Conservation (phyloP, 495 filamentous ascomycete species). For the Bacidia rubella region DNA sequence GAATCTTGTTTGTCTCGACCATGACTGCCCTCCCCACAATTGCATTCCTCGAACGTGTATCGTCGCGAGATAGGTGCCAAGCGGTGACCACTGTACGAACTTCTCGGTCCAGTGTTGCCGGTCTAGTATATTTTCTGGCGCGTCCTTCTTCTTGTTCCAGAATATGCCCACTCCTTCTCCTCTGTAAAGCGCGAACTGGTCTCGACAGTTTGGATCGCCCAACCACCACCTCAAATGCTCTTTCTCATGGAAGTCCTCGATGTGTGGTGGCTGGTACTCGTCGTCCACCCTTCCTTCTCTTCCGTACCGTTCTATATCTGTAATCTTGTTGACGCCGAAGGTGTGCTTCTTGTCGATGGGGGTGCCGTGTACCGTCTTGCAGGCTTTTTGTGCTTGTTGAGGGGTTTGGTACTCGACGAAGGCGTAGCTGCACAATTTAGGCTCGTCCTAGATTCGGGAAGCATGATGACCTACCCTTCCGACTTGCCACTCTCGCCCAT, state of each 20-base stretch:
- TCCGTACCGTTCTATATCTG: conserved; percentile 92
- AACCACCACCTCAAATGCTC: conserved; percentile 93
- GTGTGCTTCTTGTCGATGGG: conserved; percentile 93
- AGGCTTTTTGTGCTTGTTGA: conserved; percentile 76
- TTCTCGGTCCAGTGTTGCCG: conserved; percentile 91
- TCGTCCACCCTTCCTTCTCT: conserved; percentile 87
- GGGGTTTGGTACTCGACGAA: conserved; percentile 94
- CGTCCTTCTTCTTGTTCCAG: conserved; percentile 94
- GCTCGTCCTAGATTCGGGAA: conserved; percentile 9
- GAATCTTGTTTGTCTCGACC: conserved; percentile 83
- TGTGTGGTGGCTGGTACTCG: conserved; percentile 62
- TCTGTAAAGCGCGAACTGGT: conserved; percentile 88
- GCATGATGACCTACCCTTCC: conserved; percentile 44
- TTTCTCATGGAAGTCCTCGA: conserved; percentile 74
- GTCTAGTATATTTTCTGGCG: conserved; percentile 77
- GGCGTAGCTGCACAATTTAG: conserved; percentile 48
- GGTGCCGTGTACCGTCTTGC: conserved; percentile 67
- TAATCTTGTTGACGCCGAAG: conserved; percentile 90
- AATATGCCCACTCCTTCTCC: conserved; percentile 83
- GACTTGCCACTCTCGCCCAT: conserved; percentile 68
- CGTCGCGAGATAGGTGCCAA: conserved; percentile 85
- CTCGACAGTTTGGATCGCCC: conserved; percentile 69
- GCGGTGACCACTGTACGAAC: conserved; percentile 94
- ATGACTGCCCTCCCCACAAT: conserved; percentile 83
- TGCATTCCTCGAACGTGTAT: conserved; percentile 92